phyloP scores from a whole-genome alignment of 1,284 basidiomycete genomes.

The Ganoderma boninense region DNA sequence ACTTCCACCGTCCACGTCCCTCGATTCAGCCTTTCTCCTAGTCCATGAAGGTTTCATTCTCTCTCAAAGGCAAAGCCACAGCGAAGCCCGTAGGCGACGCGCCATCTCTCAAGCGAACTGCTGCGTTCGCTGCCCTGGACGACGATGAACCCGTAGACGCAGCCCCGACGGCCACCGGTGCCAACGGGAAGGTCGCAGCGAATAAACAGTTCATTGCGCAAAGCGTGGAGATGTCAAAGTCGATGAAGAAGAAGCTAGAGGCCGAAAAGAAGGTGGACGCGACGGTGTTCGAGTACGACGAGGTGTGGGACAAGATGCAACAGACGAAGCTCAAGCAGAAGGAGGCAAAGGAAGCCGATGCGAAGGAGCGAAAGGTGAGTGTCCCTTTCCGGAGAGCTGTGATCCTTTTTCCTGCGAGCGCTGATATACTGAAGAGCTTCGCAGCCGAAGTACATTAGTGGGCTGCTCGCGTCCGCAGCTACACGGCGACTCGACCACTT shows the following conservation, averaged over 20 bases:
- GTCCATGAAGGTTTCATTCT: slow-evolving; percentile 83
- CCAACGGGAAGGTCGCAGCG: slow-evolving; percentile 46
- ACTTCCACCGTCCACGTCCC: slow-evolving; percentile 1
- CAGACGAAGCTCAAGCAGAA: slow-evolving; percentile 81
- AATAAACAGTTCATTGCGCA: slow-evolving; percentile 67
- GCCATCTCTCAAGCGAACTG: slow-evolving; percentile 66
- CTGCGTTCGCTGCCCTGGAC: slow-evolving; percentile 66
- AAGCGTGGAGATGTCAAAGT: slow-evolving; percentile 65
- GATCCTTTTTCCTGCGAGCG: slow-evolving; percentile 21
- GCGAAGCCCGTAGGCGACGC: slow-evolving; percentile 54
- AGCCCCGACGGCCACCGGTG: slow-evolving; percentile 50
- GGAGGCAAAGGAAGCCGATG: slow-evolving; percentile 75
- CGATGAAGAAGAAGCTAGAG: slow-evolving; percentile 71
- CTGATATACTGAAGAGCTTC: slow-evolving; percentile 35
- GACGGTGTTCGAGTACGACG: slow-evolving; percentile 95
- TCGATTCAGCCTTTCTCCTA: neutral
- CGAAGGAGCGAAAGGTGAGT: slow-evolving; percentile 78
- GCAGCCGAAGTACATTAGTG: slow-evolving; percentile 94
- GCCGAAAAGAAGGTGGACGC: slow-evolving; percentile 83
- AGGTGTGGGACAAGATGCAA: slow-evolving; percentile 97
- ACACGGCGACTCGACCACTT: slow-evolving; percentile 90
- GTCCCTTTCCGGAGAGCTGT: slow-evolving; percentile 8
- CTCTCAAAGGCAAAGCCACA: slow-evolving; percentile 59
- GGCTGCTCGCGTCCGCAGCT: slow-evolving; percentile 84
- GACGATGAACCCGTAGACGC: slow-evolving; percentile 69